These are phyloP conservation scores for Forsythia viridissima DNA, from an alignment of 257 asterid species.

Conservation along the genomic window DNA sequence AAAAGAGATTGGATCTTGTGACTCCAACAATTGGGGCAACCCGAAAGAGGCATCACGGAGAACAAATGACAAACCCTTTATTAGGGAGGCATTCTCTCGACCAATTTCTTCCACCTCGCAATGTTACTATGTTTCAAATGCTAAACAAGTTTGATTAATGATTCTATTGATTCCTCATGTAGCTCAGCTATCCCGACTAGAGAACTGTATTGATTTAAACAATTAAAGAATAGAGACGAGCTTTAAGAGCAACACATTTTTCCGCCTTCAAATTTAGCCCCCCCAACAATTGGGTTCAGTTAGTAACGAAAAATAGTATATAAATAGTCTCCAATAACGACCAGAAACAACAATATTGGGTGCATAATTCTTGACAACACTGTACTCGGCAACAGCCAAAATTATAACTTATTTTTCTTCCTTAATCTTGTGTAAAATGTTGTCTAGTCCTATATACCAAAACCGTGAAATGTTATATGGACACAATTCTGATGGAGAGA, in stretches of 20 bases:
- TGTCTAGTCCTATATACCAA: no score
- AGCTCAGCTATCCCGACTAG: neutral
- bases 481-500: neutral
- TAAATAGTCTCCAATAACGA: no score
- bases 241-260: no score
- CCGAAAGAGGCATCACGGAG: slow-evolving; percentile 6
- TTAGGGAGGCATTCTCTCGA: neutral
- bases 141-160: neutral
- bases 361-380: no score
- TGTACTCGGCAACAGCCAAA: no score
- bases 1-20: neutral
- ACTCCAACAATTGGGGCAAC: neutral
- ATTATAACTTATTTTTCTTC: neutral
- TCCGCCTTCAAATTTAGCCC: no score
- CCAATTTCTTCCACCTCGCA: neutral
- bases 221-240: neutral
- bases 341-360: no score
- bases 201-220: neutral
- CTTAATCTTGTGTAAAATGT: neutral
- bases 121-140: neutral
- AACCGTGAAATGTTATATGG: neutral
- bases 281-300: no score
- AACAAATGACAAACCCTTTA: neutral
- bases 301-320: no score
- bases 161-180: neutral